Percentiles rank a stretch among this genome's conserved stretches.
Evolutionary conservation across 495 filamentous ascomycete genomes (phyloP).

Genomic region (Annulohypoxylon nitens): DNA sequence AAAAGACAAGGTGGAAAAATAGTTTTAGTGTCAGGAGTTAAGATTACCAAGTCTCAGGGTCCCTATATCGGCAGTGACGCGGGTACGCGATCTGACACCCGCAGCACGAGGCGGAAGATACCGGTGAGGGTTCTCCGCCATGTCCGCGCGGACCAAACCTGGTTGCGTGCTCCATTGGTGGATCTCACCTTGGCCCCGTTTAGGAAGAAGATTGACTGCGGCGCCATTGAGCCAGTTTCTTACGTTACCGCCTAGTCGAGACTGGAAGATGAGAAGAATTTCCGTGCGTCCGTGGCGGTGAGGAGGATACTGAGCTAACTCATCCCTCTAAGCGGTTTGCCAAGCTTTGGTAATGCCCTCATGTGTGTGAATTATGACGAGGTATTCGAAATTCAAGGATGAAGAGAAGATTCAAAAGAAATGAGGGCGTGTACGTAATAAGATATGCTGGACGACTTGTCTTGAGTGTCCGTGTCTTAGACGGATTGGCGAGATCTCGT

Average conservation of each 20-base stretch:
- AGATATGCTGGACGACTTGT: not conserved
- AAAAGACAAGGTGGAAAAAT: not conserved
- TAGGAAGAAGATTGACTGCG: constrained; percentile 22
- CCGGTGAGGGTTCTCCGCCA: not conserved
- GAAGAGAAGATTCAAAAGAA: not conserved
- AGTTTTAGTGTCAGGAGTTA: constrained; percentile 6
- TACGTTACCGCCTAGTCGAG: constrained; percentile 19
- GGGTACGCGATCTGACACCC: constrained; percentile 19
- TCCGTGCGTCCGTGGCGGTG: constrained; percentile 20
- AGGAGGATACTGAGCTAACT: constrained; percentile 2
- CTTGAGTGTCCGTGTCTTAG: constrained; percentile 11
- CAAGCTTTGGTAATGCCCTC: constrained; percentile 2
- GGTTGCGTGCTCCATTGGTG: constrained; percentile 14
- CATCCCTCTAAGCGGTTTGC: not conserved
- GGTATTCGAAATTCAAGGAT: constrained; percentile 9
- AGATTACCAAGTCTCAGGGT: not conserved
- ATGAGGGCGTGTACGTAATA: constrained; percentile 30
- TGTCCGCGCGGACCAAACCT: not conserved
- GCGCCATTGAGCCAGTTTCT: constrained; percentile 17
- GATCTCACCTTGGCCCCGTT: constrained; percentile 3
- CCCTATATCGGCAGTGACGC: constrained; percentile 4
- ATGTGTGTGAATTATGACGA: not conserved
- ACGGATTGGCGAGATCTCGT: constrained; percentile 42
- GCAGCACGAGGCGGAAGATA: constrained; percentile 29
- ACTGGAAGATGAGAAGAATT: not conserved